These are phyloP conservation scores for Pythium myriotylum DNA, from an alignment of 352 stramenopile genomes.

Conservation along the genomic window DNA sequence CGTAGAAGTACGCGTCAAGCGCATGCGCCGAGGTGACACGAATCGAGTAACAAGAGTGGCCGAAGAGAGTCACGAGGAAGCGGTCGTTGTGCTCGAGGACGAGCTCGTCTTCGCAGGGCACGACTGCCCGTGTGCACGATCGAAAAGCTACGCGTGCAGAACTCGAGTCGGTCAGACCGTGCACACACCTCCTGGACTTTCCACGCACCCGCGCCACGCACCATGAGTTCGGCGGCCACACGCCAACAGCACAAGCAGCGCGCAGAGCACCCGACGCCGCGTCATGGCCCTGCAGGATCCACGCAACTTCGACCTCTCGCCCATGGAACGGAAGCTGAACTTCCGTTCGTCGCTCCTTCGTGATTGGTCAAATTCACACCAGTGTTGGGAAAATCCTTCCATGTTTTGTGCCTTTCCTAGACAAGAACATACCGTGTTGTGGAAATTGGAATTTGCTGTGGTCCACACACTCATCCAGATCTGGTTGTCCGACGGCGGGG, in stretches of 20 bases:
- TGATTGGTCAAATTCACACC: slow-evolving; percentile 7
- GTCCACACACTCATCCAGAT: background rate
- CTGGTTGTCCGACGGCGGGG: background rate
- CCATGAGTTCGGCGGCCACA: too few species aligned
- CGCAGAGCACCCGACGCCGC: background rate
- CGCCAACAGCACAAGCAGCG: background rate
- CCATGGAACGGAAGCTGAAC: background rate
- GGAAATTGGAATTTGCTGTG: background rate
- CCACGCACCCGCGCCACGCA: too few species aligned
- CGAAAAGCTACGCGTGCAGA: slow-evolving; percentile 17
- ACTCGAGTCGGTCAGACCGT: too few species aligned
- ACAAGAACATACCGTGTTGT: background rate
- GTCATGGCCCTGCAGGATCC: background rate
- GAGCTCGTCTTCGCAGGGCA: slow-evolving; percentile 58
- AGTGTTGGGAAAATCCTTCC: background rate
- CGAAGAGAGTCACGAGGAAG: slow-evolving; percentile 60
- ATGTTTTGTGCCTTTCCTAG: slow-evolving; percentile 2
- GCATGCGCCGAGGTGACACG: slow-evolving; percentile 37
- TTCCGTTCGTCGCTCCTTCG: background rate
- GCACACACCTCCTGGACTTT: too few species aligned
- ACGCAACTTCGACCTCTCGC: slow-evolving; percentile 2
- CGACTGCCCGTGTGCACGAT: slow-evolving; percentile 48
- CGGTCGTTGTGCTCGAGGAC: slow-evolving; percentile 40
- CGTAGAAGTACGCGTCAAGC: slow-evolving; percentile 62
- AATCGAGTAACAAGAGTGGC: slow-evolving; percentile 58